phyloP scores from a whole-genome alignment of 495 filamentous ascomycete genomes.

The Pseudoneurospora amorphoporcata region DNA sequence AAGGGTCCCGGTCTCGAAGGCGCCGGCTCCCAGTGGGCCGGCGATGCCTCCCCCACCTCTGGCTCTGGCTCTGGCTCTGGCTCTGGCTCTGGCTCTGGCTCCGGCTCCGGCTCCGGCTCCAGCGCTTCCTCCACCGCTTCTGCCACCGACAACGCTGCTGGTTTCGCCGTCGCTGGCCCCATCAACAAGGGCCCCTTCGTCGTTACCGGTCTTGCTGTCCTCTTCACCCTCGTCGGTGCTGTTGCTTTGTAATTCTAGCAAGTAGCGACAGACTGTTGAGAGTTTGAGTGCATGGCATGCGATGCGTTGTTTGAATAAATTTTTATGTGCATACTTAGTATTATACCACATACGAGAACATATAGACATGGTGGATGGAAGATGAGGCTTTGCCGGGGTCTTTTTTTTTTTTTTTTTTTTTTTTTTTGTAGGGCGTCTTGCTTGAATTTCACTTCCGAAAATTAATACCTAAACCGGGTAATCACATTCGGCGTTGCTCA shows the following conservation, averaged over 20 bases:
- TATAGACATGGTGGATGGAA: neutral
- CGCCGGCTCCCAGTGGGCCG: slow-evolving; percentile 57
- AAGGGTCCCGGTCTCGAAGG: slow-evolving; percentile 62
- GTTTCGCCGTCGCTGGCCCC: slow-evolving; percentile 31
- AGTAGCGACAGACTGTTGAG: neutral
- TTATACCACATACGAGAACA: neutral
- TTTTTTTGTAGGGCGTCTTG: neutral
- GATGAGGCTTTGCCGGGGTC: neutral
- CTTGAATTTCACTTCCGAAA: neutral
- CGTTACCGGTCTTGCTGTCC: slow-evolving; percentile 42
- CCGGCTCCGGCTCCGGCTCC: slow-evolving; percentile 47
- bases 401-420: neutral
- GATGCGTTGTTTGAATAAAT: neutral
- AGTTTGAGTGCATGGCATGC: too few relatives aligned
- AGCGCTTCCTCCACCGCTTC: slow-evolving; percentile 32
- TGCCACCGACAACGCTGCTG: slow-evolving; percentile 20
- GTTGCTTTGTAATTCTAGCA: slow-evolving; percentile 40
- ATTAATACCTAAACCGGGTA: neutral
- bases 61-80: slow-evolving; percentile 13
- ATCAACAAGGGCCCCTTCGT: slow-evolving; percentile 44
- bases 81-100: slow-evolving; percentile 34
- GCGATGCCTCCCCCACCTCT: slow-evolving; percentile 37
- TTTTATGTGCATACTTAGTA: neutral
- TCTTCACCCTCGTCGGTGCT: slow-evolving; percentile 58
- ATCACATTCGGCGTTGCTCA: neutral